A percentile compares a stretch with the other conserved stretches of the same genome.
Evolutionary conservation across 2,329 filamentous ascomycete species (phyloP).

Genomic region (Gnomoniopsis sp.): DNA sequence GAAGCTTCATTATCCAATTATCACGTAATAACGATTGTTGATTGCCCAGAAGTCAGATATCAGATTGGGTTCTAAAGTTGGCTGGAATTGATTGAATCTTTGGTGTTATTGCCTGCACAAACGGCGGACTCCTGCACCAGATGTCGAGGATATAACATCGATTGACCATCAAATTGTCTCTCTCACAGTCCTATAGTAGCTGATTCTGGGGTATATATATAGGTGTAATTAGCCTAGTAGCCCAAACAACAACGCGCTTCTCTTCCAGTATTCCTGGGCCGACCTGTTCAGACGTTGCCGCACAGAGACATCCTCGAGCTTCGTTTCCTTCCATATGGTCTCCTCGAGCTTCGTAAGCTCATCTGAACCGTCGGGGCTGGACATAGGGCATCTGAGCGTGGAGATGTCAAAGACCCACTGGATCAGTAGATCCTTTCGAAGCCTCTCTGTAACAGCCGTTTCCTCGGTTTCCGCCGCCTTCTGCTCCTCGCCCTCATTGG

Average conservation of each 20-base stretch:
- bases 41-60: too few species aligned
- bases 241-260: slow-evolving; percentile 78
- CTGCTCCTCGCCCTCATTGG: slow-evolving; percentile 8
- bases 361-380: slow-evolving; percentile 17
- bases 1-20: too few species aligned
- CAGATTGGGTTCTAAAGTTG: too few species aligned
- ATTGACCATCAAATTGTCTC: not conserved
- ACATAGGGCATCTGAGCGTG: slow-evolving; percentile 38
- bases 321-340: slow-evolving; percentile 41
- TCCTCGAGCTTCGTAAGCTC: slow-evolving; percentile 43
- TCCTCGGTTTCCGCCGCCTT: not conserved
- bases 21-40: too few species aligned
- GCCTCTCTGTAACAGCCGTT: slow-evolving; percentile 18
- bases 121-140: too few species aligned
- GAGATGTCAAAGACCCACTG: slow-evolving; percentile 62
- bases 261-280: slow-evolving; percentile 77
- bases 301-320: slow-evolving; percentile 45
- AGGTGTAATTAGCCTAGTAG: slow-evolving; percentile 52
- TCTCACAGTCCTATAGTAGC: slow-evolving; percentile 7
- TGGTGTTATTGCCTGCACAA: too few species aligned
- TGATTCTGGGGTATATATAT: slow-evolving; percentile 4
- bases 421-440: slow-evolving; percentile 44
- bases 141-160: too few species aligned
- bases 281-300: slow-evolving; percentile 56
- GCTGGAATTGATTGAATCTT: too few species aligned